A percentile compares a stretch with the other conserved stretches of the same genome.
phyloP scores from a whole-genome alignment of 306 rosid genomes.

The Lupinus albus region DNA sequence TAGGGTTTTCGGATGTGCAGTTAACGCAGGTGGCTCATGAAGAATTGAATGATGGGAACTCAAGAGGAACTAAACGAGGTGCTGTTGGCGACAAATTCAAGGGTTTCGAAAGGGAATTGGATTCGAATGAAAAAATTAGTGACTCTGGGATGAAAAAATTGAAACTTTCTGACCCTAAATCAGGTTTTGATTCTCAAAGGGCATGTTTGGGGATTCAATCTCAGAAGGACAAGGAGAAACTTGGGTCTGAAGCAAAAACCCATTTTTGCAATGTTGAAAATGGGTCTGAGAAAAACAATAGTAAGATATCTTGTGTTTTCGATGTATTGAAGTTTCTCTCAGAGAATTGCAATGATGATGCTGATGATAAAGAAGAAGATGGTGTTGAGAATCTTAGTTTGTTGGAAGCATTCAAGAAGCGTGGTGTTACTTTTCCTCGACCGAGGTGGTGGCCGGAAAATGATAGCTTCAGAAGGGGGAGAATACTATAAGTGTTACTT shows the following conservation, averaged over 20 bases:
- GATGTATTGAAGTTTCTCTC: slow-evolving; percentile 38
- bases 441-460: slow-evolving; percentile 43
- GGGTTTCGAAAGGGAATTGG: slow-evolving; percentile 34
- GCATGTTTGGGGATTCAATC: not conserved
- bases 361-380: not conserved
- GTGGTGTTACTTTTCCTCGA: slow-evolving; percentile 50
- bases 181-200: not conserved
- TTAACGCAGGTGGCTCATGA: not conserved
- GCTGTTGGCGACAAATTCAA: not conserved
- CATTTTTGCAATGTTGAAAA: not conserved
- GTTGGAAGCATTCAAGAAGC: slow-evolving; percentile 28
- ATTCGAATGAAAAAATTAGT: too few relatives aligned
- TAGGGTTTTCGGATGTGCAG: slow-evolving; percentile 42
- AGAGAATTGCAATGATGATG: not conserved
- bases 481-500: not conserved
- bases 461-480: not conserved
- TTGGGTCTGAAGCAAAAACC: not conserved
- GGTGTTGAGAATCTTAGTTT: not conserved
- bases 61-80: not conserved
- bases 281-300: not conserved
- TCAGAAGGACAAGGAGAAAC: not conserved
- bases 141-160: slow-evolving; percentile 38
- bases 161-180: slow-evolving; percentile 29
- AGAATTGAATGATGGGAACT: not conserved
- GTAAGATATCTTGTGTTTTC: slow-evolving; percentile 6